Base-by-base conservation (phyloP, 2,329 filamentous ascomycete species). In the Aspergillus sp. region DNA sequence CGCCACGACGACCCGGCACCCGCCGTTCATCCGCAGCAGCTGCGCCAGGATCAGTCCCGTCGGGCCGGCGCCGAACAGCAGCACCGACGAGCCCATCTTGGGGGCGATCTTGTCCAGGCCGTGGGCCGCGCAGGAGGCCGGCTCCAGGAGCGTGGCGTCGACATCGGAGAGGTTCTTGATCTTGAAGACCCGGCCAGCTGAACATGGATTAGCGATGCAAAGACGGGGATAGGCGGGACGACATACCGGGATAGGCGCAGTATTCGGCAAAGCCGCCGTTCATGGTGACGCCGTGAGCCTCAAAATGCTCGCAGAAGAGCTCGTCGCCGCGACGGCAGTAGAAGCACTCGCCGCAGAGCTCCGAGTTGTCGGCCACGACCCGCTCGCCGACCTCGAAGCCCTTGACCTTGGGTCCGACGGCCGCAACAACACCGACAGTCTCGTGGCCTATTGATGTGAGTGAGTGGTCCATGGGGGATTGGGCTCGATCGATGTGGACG, bases 201-300 rank as follows among this genome's bases (percentile, higher is more conserved):
- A 55, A 38, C 3, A 32, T n/a, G 14, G 16, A 56, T 62, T 50
- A 64, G 52, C 29, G 14, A 21, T 25, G 17, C 23, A 4, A 11
- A 1, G 32, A 50, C 31, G 23, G 21, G n/a, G 7, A 23, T 13
- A 29, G 6, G 16, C 7, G 17, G 45, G 17, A 25, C 11, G 9
- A 42, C 61, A 50, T 64, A 72, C 64, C 64, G 52, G 75, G 78
- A 60, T 80, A 82, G 13, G 76, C 75, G 57, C 78, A 81, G 76
- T 88, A 90, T 69, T 89, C 86, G 47, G 87, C 87, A 62, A 89
- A 89, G 25, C 87, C 86, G 61, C 87, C 87, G 57, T 87, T 82
- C 71, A 88, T 78, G 67, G 67, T 69, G 36, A 71, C 71, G 56
- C 67, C 85, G 60, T 88, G 85, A 17, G 83, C 84, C 59, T 84